Base-by-base conservation (phyloP, 2,329 filamentous ascomycete species). In the Arthroderma uncinatum region DNA sequence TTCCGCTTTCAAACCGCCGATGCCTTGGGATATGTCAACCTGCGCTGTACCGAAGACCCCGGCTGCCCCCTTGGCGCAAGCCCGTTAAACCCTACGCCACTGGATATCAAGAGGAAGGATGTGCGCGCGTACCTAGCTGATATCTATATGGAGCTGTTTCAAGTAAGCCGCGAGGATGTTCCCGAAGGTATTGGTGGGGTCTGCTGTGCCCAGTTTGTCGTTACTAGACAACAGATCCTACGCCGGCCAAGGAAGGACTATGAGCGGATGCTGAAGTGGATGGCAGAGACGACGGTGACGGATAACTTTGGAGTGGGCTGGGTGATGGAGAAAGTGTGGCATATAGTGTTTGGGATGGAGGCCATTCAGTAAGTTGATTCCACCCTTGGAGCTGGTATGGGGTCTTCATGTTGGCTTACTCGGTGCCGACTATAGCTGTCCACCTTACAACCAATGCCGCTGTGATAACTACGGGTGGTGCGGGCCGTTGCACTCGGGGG, bases 141-240 rank as follows among this genome's bases (percentile, higher is more conserved):
- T 59, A 64, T 78, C n/a, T 74, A 74, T 1, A 64, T 68, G n/a
- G 68, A 73, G 0, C 78, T 75, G 74, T 68, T 69, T 1, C 74
- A 77, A 62, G 62, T 78, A 7, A 76, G 76, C 59, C 74, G 73
- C 2, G 66, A 70, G 37, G 69, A 71, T 40, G 71, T 81, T 2
- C 80, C 81, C 0, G 66, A 71, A 0, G 64, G 75, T 9, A 74
- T 84, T 7, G 80, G 76, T 1, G 77, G 78, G 3, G 75, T 80
- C n/a, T 85, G 82, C 65, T 85, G 82, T 67, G 81, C 82, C 16
- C 83, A 86, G 67, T 86, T 86, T 60, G 83, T 79, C 0, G 78
- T 85, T 5, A 79, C 80, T 2, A 71, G 75, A 6, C 75, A 79
- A 5, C 76, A 76, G 48, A 74, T 85, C 30, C 73, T 65, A 6